A percentile compares a stretch with the other conserved stretches of the same genome.
Evolutionary conservation across 805 yeast species (phyloP).

Genomic region (Saturnispora besseyi): DNA sequence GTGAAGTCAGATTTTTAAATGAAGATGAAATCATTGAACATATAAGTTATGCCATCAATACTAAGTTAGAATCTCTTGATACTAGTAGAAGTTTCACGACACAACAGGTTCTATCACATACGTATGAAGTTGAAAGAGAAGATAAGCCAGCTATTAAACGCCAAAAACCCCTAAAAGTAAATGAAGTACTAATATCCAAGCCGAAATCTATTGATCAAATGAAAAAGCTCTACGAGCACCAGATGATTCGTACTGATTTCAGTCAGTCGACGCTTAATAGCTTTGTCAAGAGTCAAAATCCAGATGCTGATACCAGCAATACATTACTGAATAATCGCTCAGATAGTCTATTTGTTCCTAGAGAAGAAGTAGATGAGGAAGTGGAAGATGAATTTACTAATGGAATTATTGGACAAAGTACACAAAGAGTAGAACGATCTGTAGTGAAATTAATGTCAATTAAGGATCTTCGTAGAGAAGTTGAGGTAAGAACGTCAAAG

Average conservation of each 20-base stretch:
- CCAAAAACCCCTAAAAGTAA: constrained; percentile 1
- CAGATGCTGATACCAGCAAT: neutral
- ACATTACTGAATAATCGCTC: neutral
- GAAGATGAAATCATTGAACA: constrained; percentile 78
- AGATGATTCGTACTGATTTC: constrained; percentile 64
- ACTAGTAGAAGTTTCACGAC: constrained; percentile 59
- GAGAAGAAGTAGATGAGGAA: neutral
- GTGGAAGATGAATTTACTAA: neutral
- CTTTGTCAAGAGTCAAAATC: constrained; percentile 17
- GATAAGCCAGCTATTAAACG: constrained; percentile 6
- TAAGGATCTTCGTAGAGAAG: constrained; percentile 41
- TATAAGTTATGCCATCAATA: constrained; percentile 43
- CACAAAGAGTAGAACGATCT: constrained; percentile 3
- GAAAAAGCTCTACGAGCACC: constrained; percentile 47
- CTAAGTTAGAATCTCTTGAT: constrained; percentile 47
- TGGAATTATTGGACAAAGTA: constrained; percentile 4
- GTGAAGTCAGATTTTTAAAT: constrained; percentile 77
- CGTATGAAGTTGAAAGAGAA: neutral
- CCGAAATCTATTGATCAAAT: constrained; percentile 11
- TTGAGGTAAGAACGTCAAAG: constrained; percentile 38
- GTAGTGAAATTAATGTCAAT: constrained; percentile 23
- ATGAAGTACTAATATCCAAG: neutral
- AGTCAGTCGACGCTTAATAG: constrained; percentile 47
- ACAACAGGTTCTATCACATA: constrained; percentile 43
- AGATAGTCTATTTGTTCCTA: neutral